Conservation (phyloP, 192 early-diverging fungal genomes). For the Spizellomyces sp. region DNA sequence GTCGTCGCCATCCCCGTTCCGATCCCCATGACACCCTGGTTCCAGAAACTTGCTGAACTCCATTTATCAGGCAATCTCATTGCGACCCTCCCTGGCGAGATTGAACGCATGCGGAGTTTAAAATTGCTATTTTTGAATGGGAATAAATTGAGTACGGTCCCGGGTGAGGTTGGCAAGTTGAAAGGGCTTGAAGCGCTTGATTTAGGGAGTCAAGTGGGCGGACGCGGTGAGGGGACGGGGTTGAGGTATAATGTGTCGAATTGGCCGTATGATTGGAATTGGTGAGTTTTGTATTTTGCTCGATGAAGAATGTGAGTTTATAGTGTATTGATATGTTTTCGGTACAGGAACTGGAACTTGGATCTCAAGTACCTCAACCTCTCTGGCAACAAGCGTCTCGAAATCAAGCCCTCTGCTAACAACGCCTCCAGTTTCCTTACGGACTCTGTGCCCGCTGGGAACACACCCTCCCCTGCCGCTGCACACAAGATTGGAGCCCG, state of each 20-base stretch:
- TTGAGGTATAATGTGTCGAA: slow-evolving; percentile 93
- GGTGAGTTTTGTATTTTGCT: slow-evolving; percentile 46
- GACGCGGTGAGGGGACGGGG: slow-evolving; percentile 44
- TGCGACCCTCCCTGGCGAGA: slow-evolving; percentile 80
- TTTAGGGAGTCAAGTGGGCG: slow-evolving; percentile 77
- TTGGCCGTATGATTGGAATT: slow-evolving; percentile 97
- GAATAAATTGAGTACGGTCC: slow-evolving; percentile 86
- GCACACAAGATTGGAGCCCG: slow-evolving; percentile 16
- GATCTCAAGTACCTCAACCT: slow-evolving; percentile 87
- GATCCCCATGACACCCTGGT: slow-evolving; percentile 44
- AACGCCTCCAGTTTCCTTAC: slow-evolving; percentile 12
- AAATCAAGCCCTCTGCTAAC: slow-evolving; percentile 67
- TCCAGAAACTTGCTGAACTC: slow-evolving; percentile 69
- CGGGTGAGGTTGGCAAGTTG: slow-evolving; percentile 88
- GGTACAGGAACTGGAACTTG: slow-evolving; percentile 74
- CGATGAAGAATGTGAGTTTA: background rate
- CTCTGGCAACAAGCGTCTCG: slow-evolving; percentile 86
- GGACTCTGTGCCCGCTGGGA: slow-evolving; percentile 9
- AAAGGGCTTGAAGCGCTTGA: slow-evolving; percentile 76
- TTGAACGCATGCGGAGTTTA: slow-evolving; percentile 70
- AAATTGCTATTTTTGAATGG: slow-evolving; percentile 84
- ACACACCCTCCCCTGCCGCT: slow-evolving; percentile 41
- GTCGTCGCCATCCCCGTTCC: slow-evolving; percentile 47
- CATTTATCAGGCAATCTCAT: slow-evolving; percentile 86
- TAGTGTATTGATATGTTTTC: slow-evolving; percentile 32